phyloP scores from a whole-genome alignment of 495 filamentous ascomycete genomes.

The Penicillium pancosmium region DNA sequence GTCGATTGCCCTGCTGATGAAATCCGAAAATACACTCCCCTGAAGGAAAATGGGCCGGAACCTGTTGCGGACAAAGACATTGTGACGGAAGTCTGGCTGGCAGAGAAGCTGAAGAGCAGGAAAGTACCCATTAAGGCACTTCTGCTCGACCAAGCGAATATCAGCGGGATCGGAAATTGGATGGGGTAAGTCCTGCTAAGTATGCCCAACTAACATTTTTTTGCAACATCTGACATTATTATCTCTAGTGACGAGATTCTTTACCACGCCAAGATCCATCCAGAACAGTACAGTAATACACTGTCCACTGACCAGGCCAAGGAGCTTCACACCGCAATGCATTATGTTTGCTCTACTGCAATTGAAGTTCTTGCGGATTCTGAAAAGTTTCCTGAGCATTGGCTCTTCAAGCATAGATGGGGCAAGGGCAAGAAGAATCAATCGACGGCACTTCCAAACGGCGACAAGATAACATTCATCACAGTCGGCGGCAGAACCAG shows the following conservation, averaged over 20 bases:
- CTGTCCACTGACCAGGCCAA: constrained; percentile 72
- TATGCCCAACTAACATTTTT: background rate
- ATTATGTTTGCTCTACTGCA: constrained; percentile 76
- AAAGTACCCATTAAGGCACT: constrained; percentile 85
- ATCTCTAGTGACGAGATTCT: constrained; percentile 75
- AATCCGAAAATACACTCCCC: constrained; percentile 75
- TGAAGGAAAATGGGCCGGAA: constrained; percentile 92
- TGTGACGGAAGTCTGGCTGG: constrained; percentile 73
- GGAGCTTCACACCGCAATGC: constrained; percentile 70
- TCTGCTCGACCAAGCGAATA: constrained; percentile 83
- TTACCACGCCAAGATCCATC: constrained; percentile 84
- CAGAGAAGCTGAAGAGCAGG: constrained; percentile 67
- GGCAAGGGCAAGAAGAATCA: constrained; percentile 82
- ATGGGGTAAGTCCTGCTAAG: constrained; percentile 63
- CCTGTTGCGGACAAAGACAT: constrained; percentile 80
- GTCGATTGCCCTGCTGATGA: constrained; percentile 76
- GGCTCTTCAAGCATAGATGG: constrained; percentile 93
- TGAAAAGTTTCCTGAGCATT: constrained; percentile 80
- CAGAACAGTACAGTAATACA: constrained; percentile 88
- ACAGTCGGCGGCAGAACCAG: constrained; percentile 90
- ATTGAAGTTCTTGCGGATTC: constrained; percentile 81
- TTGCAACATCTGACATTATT: constrained; percentile 15
- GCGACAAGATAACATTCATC: constrained; percentile 77
- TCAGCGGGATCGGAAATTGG: constrained; percentile 97
- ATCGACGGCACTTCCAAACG: constrained; percentile 69